Evolutionary conservation across 2,329 filamentous ascomycete genomes (phyloP).

Genomic region (Neodidymelliopsis sp.): DNA sequence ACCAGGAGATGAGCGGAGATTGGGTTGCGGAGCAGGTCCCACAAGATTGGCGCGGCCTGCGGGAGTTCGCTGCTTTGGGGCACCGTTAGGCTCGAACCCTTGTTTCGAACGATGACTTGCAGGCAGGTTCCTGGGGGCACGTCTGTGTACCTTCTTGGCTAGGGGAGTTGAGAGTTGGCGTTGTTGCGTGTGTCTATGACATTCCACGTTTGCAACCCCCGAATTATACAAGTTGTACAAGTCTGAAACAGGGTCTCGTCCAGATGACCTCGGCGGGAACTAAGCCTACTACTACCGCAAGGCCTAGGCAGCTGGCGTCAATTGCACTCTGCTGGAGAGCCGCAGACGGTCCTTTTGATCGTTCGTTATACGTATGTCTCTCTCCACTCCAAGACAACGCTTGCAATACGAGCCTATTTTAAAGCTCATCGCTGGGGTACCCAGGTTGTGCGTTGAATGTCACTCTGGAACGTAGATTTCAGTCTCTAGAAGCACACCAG

Average conservation of each 20-base stretch:
- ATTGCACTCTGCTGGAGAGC: too few relatives aligned
- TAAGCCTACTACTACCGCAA: conserved; percentile 7
- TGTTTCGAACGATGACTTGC: conserved; percentile 5
- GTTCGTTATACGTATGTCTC: too few relatives aligned
- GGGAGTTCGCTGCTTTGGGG: conserved; percentile 14
- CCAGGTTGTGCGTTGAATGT: too few relatives aligned
- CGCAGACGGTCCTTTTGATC: too few relatives aligned
- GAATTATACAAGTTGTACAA: not conserved
- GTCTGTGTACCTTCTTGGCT: not conserved
- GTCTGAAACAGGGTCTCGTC: not conserved
- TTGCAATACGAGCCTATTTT: too few relatives aligned
- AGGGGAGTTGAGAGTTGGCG: not conserved
- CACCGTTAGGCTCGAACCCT: conserved; percentile 15
- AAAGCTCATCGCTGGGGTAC: too few relatives aligned
- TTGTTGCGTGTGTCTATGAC: not conserved
- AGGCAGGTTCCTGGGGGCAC: not conserved
- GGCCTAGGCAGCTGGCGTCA: too few relatives aligned
- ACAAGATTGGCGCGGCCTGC: conserved; percentile 27
- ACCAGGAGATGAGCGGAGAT: conserved; percentile 31
- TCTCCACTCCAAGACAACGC: too few relatives aligned
- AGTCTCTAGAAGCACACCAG: too few relatives aligned
- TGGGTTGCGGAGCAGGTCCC: conserved; percentile 17
- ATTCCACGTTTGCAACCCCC: not conserved
- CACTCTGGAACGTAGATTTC: too few relatives aligned
- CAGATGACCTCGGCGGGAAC: not conserved